Conservation (phyloP, 805 yeast species). For the Candida sanyiensis region DNA sequence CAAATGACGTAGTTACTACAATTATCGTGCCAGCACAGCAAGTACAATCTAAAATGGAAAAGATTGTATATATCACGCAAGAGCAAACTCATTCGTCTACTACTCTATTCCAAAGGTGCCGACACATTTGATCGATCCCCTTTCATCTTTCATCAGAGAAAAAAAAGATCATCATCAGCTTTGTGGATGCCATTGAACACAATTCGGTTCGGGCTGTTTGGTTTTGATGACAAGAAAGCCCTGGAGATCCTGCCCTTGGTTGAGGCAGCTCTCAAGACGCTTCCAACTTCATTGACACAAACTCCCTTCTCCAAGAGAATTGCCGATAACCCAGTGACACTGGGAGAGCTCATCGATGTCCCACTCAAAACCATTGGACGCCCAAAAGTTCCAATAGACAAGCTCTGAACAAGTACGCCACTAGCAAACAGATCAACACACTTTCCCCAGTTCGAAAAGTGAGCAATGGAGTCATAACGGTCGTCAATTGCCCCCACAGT, state of each 20-base stretch:
- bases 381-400: constrained; percentile 31
- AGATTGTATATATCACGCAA: no score
- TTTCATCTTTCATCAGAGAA: no score
- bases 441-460: constrained; percentile 88
- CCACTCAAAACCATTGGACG: constrained; percentile 45
- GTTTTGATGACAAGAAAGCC: constrained; percentile 41
- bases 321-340: constrained; percentile 62
- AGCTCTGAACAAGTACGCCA: constrained; percentile 64
- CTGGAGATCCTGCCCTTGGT: constrained; percentile 43
- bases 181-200: constrained; percentile 34
- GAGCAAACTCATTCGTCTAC: no score
- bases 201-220: constrained; percentile 57
- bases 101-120: no score
- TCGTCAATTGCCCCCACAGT: constrained; percentile 91
- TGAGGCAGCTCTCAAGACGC: constrained; percentile 39
- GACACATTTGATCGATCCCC: no score
- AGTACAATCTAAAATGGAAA: no score
- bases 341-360: constrained; percentile 79
- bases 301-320: constrained; percentile 49
- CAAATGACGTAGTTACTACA: no score
- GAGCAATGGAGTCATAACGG: constrained; percentile 58
- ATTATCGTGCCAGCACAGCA: no score
- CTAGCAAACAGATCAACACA: constrained; percentile 86
- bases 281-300: constrained; percentile 35
- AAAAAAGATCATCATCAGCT: constrained; percentile 28